These are phyloP conservation scores for Ramichloridium luteum DNA, from an alignment of 2,329 filamentous ascomycete species.

Conservation along the genomic window DNA sequence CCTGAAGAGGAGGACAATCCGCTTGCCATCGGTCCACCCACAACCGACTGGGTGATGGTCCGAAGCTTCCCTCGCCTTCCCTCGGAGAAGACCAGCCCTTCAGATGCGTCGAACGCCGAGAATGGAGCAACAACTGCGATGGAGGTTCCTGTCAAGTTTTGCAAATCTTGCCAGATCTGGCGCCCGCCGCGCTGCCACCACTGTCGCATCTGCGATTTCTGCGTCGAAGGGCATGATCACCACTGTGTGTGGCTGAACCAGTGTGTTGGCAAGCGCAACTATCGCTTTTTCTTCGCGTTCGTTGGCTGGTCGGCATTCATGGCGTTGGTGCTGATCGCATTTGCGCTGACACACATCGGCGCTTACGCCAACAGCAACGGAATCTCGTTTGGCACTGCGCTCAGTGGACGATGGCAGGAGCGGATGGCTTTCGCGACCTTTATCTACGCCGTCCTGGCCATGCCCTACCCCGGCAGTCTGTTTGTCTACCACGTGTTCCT, in stretches of 20 bases:
- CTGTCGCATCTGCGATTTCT: slow-evolving; percentile 93
- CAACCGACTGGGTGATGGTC: slow-evolving; percentile 88
- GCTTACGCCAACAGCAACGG: slow-evolving; percentile 53
- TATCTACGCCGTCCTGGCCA: slow-evolving; percentile 63
- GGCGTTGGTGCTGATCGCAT: slow-evolving; percentile 60
- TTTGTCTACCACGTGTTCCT: slow-evolving; percentile 86
- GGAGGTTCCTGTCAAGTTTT: slow-evolving; percentile 97
- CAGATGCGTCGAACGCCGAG: slow-evolving; percentile 24
- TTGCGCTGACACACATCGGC: slow-evolving; percentile 69
- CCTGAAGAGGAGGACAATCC: slow-evolving; percentile 63
- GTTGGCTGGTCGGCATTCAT: slow-evolving; percentile 68
- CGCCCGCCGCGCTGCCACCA: slow-evolving; percentile 90
- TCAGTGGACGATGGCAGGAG: slow-evolving; percentile 17
- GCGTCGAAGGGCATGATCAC: slow-evolving; percentile 92
- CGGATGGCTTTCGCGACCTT: slow-evolving; percentile 60
- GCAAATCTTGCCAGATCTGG: slow-evolving; percentile 96
- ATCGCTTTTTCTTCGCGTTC: slow-evolving; percentile 94
- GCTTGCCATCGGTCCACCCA: slow-evolving; percentile 66
- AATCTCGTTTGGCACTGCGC: slow-evolving; percentile 57
- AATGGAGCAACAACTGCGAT: slow-evolving; percentile 52
- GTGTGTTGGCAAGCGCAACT: slow-evolving; percentile 91
- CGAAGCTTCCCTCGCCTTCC: slow-evolving; percentile 18
- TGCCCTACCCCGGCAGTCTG: slow-evolving; percentile 71
- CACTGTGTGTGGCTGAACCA: slow-evolving; percentile 99
- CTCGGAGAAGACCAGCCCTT: slow-evolving; percentile 7